Evolutionary conservation across 2,329 filamentous ascomycete genomes (phyloP), one percentile per base, ranked within the genome.

Genomic region (Parastagonospora nodorum): DNA sequence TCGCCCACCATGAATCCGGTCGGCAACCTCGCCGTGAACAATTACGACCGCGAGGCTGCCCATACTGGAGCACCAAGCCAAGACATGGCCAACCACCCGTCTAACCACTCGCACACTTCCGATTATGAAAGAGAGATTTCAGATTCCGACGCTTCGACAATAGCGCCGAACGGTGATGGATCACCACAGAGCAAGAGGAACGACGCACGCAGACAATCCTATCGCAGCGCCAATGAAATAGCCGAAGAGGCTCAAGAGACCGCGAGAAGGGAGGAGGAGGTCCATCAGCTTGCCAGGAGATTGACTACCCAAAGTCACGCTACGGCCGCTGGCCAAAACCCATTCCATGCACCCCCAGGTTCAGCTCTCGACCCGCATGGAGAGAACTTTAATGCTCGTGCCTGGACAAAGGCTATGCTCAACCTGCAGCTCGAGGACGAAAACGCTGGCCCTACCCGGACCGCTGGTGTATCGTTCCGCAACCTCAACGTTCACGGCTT

Each of bases 401-500:
- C 74, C 55, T 81, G 78, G 78, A 75, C 77, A 37, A 80, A 78
- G 64, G 75, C 77, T 15, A 77, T 80, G 71, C 73, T 80, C 51
- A 77, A 80, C 55, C 55, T 80, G 38, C 73, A 75, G 38, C 69
- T 73, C 2, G 61, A 69, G 31, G 78, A 80, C 48, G 64, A 71
- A 6, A 69, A 76, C 32, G 74, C 72, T 35, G 69, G 65, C 7
- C 77, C 76, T 4, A 58, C 66, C 6, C 70, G 78, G 8, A 79
- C 77, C 8, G 75, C 78, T 19, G 78, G 78, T 57, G 60, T 81
- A 29, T 71, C 75, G 11, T 81, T 79, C 66, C 67, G 66, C 35
- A 72, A 75, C 40, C 64, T 81, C 30, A 80, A 75, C 43, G 79
- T 77, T n/a, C 75, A 78, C 49, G 79, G 79, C 27, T 80, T 74